Evolutionary conservation across 2,329 filamentous ascomycete species (phyloP), one percentile per base, ranked within the genome.

Genomic region (Seiridium cupressi): DNA sequence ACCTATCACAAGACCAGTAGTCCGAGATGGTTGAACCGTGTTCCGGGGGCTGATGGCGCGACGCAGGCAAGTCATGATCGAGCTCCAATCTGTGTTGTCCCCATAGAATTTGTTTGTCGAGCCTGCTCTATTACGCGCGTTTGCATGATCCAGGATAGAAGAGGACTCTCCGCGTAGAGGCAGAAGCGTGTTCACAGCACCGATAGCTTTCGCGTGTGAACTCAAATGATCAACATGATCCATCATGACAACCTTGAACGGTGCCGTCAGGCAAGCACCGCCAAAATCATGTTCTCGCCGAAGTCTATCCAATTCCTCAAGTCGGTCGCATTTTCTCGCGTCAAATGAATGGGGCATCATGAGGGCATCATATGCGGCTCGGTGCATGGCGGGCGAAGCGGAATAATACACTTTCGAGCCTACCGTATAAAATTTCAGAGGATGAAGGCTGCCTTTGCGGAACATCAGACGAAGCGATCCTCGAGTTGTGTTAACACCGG

Each of bases 351-450:
- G 89, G 3, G 84, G 84, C 83, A 92, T 86, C 18, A 87, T 87
- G 61, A 84, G 86, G 32, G 81, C 82, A 55, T 82, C 78, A 69
- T 88, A 91, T 9, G 89, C 89, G 9, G 87, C 84, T 61, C 84
- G 86, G 69, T 91, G 88, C 86, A 92, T 91, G 8, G 86, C 85
- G 0, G 89, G 89, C 0, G 88, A 90, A 54, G 91, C 79, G 61
- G 87, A 91, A 74, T 89, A 90, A 51, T 83, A 85, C 26, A 89
- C 84, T 63, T 86, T 87, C 35, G 84, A 86, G 18, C 89, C 89
- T 48, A 91, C 82, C 60, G 90, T 85, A 66, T 87, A 89, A 68
- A 89, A 90, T 48, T 86, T 82, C 68, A 91, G 84, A 0, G 87
- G 83, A 53, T 90, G 85, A 44, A 89, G 78, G 0, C 84, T 77